These are phyloP conservation scores for Phoma sp. DNA, from an alignment of 2,329 filamentous ascomycete species.

Conservation along the genomic window DNA sequence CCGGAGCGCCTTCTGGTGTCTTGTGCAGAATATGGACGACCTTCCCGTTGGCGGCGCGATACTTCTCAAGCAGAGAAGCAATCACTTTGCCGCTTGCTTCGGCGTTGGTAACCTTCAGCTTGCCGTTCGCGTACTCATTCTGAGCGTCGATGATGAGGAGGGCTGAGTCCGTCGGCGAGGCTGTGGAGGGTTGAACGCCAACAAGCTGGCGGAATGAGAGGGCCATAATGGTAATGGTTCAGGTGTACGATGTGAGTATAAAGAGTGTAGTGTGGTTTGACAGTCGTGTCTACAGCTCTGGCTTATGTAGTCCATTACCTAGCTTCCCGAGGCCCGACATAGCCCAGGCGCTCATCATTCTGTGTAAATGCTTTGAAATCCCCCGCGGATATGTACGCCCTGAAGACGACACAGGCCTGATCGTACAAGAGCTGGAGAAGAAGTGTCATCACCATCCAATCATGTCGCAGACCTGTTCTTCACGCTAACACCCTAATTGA, in stretches of 20 bases:
- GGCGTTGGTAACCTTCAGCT: constrained; percentile 61
- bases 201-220: constrained; percentile 58
- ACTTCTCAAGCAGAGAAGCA: constrained; percentile 60
- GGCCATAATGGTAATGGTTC: constrained; percentile 2
- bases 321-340: neutral
- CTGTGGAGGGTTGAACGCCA: constrained; percentile 61
- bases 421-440: neutral
- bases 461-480: neutral
- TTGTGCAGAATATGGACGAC: constrained; percentile 67
- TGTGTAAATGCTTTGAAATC: constrained; percentile 9
- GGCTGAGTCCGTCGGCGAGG: constrained; percentile 61
- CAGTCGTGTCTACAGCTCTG: no score
- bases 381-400: neutral
- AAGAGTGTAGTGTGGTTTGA: neutral
- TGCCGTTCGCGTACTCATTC: constrained; percentile 68
- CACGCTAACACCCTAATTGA: neutral
- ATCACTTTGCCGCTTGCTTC: constrained; percentile 61
- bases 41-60: constrained; percentile 59
- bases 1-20: constrained; percentile 63
- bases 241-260: neutral
- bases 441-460: neutral
- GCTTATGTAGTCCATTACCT: no score
- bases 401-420: neutral
- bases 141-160: constrained; percentile 74
- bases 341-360: neutral